Conservation (phyloP, 345 rosid species). For the Nasturtium officinale region DNA sequence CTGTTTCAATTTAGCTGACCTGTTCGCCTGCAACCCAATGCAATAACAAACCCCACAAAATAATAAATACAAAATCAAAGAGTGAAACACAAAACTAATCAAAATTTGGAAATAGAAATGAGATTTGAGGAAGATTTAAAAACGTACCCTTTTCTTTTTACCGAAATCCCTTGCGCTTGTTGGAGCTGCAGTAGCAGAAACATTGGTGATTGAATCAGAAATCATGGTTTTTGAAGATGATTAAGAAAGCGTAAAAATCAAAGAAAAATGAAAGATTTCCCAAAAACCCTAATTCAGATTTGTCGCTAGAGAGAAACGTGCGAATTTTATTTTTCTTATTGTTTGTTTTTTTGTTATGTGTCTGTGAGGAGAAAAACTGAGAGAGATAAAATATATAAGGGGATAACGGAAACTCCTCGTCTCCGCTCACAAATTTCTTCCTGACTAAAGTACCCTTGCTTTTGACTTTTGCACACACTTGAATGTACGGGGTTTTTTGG, state of each 20-base stretch:
- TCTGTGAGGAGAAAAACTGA: conserved; percentile 38
- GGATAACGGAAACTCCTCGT: conserved; percentile 84
- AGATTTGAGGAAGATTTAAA: background rate
- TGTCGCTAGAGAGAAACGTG: conserved; percentile 44
- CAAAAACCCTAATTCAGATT: conserved; percentile 63
- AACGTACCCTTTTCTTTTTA: conserved; percentile 76
- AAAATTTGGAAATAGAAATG: background rate
- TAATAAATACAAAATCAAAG: background rate
- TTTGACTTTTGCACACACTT: conserved; percentile 29
- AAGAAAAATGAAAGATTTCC: conserved; percentile 25
- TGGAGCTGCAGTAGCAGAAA: conserved; percentile 53
- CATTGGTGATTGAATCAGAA: conserved; percentile 64
- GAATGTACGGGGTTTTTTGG: background rate
- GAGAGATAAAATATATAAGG: conserved; percentile 30
- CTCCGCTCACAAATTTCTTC: conserved; percentile 48
- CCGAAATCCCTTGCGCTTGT: conserved; percentile 62
- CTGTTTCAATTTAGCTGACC: conserved; percentile 94
- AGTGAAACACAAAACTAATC: background rate
- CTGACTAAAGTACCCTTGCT: conserved; percentile 26
- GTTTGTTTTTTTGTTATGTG: conserved; percentile 1
- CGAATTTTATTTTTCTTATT: conserved; percentile 18
- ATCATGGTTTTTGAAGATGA: conserved; percentile 52
- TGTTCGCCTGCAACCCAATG: conserved; percentile 59
- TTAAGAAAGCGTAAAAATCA: background rate
- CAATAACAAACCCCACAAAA: background rate